Conservation (phyloP, 192 early-diverging fungal species). For the Gonapodya prolifera region DNA sequence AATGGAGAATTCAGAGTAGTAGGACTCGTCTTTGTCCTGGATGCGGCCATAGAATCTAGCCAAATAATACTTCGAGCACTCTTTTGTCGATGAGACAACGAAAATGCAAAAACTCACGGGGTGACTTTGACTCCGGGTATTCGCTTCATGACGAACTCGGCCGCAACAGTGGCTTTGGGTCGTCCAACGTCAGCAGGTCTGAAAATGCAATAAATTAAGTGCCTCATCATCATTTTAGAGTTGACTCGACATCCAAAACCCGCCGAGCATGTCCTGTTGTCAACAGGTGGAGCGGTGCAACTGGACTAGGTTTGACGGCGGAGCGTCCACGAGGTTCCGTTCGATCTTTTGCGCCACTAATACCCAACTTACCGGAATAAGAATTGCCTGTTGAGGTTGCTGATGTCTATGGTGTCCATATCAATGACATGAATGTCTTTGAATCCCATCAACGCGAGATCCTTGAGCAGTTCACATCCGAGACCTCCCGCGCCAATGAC, state of each 20-base stretch:
- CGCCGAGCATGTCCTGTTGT: too few relatives aligned
- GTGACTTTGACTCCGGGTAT: constrained; percentile 56
- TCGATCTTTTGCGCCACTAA: too few relatives aligned
- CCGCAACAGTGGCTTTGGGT: constrained; percentile 65
- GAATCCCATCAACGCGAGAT: constrained; percentile 67
- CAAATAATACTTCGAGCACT: background rate
- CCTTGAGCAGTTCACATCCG: constrained; percentile 75
- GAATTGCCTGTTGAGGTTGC: constrained; percentile 76
- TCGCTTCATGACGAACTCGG: constrained; percentile 58
- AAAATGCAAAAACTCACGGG: constrained; percentile 30
- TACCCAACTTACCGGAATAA: constrained; percentile 43
- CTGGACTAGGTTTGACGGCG: too few relatives aligned
- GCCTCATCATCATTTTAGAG: too few relatives aligned
- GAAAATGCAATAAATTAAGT: too few relatives aligned
- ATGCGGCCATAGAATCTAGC: constrained; percentile 71
- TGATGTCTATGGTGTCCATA: constrained; percentile 80
- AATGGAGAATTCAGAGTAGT: constrained; percentile 74
- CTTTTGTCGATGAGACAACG: background rate
- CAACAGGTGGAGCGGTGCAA: too few relatives aligned
- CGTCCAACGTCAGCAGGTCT: constrained; percentile 57
- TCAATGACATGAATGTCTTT: constrained; percentile 72
- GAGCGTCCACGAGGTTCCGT: too few relatives aligned
- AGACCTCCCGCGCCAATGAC: constrained; percentile 78
- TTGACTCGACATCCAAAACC: too few relatives aligned
- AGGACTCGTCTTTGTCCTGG: constrained; percentile 92